phyloP scores from a whole-genome alignment of 169 alveolate species.

The Cryptosporidium sp. region DNA sequence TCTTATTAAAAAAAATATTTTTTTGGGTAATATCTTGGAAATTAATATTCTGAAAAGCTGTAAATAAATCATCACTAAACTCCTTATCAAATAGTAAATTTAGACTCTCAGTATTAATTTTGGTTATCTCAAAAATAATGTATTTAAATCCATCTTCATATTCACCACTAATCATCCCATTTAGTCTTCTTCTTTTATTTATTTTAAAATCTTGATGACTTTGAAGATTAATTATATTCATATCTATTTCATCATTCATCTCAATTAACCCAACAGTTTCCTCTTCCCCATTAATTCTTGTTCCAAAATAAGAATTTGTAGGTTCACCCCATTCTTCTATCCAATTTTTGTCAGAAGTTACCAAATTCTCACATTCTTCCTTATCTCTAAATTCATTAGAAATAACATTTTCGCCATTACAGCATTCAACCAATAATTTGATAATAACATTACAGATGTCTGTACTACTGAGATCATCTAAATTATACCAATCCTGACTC shows the following conservation, averaged over 20 bases:
- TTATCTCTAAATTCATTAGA: not conserved
- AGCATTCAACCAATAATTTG: slow-evolving; percentile 5
- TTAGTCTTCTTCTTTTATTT: slow-evolving; percentile 1
- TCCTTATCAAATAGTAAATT: not conserved
- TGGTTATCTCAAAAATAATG: slow-evolving; percentile 38
- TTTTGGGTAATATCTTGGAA: not conserved
- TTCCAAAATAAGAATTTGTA: not conserved
- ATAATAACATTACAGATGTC: slow-evolving; percentile 35
- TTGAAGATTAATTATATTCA: not conserved
- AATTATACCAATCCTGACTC: slow-evolving; percentile 59
- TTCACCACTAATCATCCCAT: not conserved
- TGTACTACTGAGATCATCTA: slow-evolving; percentile 23
- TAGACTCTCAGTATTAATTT: slow-evolving; percentile 17
- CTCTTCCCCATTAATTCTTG: not conserved
- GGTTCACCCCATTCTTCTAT: slow-evolving; percentile 13
- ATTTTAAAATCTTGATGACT: not conserved
- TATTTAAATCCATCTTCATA: slow-evolving; percentile 3
- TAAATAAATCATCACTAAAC: slow-evolving; percentile 2
- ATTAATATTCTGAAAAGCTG: slow-evolving; percentile 9
- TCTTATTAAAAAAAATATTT: slow-evolving; percentile 10
- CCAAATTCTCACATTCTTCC: not conserved
- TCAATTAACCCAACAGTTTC: not conserved
- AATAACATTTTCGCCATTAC: not conserved
- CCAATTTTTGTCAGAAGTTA: not conserved
- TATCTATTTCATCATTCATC: not conserved